Conservation (phyloP, 345 rosid genomes). For the Arabis hirsuta region DNA sequence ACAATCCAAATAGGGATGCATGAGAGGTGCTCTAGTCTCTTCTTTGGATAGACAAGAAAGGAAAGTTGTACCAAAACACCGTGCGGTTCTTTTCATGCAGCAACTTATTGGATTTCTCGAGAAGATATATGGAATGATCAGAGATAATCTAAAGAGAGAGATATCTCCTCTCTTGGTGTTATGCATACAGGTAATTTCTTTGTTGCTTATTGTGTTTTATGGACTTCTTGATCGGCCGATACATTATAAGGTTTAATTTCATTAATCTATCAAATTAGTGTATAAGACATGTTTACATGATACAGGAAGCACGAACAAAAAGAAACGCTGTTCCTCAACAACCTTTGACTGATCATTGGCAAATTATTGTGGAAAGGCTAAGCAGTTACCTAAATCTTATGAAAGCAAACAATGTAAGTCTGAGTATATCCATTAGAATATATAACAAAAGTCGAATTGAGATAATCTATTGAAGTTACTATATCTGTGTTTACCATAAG, state of each 20-base stretch:
- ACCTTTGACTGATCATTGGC: slow-evolving; percentile 95
- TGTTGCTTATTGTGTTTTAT: slow-evolving; percentile 29
- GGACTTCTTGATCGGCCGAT: slow-evolving; percentile 18
- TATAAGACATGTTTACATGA: slow-evolving; percentile 17
- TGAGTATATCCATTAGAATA: slow-evolving; percentile 17
- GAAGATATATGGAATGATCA: slow-evolving; percentile 97
- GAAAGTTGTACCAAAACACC: slow-evolving; percentile 96
- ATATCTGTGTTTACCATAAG: slow-evolving; percentile 20
- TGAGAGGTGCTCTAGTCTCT: slow-evolving; percentile 80
- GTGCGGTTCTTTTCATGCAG: slow-evolving; percentile 93
- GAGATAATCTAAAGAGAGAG: slow-evolving; percentile 95
- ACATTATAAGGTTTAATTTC: background rate
- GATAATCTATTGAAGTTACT: background rate
- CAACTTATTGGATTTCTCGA: slow-evolving; percentile 98
- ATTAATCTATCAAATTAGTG: background rate
- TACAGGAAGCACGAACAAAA: slow-evolving; percentile 93
- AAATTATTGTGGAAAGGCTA: slow-evolving; percentile 89
- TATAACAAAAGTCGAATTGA: background rate
- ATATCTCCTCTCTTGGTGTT: slow-evolving; percentile 87
- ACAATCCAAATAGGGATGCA: slow-evolving; percentile 58
- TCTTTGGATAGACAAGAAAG: slow-evolving; percentile 66
- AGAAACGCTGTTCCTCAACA: slow-evolving; percentile 90
- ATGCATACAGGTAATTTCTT: slow-evolving; percentile 83
- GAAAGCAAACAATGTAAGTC: slow-evolving; percentile 82
- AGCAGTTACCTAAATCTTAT: slow-evolving; percentile 66